A percentile compares a stretch with the other conserved stretches of the same genome.
These are phyloP conservation scores for Calamus simplicifolius DNA, from an alignment of 176 grass and related monocot genomes.

Conservation along the genomic window DNA sequence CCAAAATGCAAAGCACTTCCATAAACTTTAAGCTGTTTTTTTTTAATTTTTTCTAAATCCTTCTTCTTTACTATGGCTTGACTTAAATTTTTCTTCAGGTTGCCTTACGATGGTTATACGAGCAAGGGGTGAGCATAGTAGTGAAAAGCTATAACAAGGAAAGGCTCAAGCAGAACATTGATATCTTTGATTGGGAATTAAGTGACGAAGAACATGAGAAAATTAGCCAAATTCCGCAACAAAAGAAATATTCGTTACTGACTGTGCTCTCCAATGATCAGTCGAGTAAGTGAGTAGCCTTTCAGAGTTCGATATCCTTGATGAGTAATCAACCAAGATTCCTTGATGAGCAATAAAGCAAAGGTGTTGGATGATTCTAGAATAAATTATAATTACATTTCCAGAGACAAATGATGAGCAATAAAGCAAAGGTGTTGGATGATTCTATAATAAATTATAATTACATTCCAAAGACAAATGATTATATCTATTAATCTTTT, in stretches of 20 bases:
- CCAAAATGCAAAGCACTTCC: too few species aligned
- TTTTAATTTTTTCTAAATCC: too few species aligned
- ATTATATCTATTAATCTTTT: too few species aligned
- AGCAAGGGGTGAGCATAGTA: slow-evolving; percentile 33
- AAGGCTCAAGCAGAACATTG: slow-evolving; percentile 32
- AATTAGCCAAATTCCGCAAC: slow-evolving; percentile 41
- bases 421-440: too few species aligned
- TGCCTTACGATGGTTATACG: slow-evolving; percentile 41
- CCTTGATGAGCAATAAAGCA: too few species aligned
- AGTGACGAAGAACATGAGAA: slow-evolving; percentile 28
- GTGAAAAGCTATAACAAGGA: slow-evolving; percentile 54
- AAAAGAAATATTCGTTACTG: not conserved
- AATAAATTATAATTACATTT: too few species aligned
- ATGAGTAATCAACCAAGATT: not conserved
- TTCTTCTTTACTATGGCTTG: too few species aligned
- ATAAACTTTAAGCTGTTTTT: too few species aligned
- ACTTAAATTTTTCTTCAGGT: slow-evolving; percentile 22
- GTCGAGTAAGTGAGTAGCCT: slow-evolving; percentile 19
- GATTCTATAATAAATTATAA: too few species aligned
- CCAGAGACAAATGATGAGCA: too few species aligned
- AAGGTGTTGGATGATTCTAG: too few species aligned
- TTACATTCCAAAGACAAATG: too few species aligned
- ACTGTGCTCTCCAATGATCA: slow-evolving; percentile 18
- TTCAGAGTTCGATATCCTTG: slow-evolving; percentile 10
- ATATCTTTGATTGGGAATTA: slow-evolving; percentile 45